Evolutionary conservation across 768 basidiomycete genomes (phyloP), one percentile per base, ranked within the genome.

Genomic region (Termitomyces sp.): DNA sequence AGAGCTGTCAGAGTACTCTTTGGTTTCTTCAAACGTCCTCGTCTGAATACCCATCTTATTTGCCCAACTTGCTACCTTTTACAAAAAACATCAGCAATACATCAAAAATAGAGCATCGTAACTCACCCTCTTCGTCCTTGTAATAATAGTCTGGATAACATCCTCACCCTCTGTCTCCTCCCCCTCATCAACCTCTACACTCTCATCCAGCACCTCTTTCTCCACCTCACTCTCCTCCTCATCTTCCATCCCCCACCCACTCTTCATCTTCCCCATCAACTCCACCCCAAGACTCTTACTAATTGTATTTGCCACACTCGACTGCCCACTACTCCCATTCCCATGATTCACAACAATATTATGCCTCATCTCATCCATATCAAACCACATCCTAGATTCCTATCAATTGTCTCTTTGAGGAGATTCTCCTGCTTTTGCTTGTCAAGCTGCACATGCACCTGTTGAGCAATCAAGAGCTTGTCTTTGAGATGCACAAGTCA

Each of bases 391-490:
- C n/a, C n/a, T 44, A 92, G 82, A 66, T 96, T 93, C n/a, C n/a
- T n/a, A n/a, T n/a, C n/a, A 61, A 98, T 97, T 1, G 94, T 96
- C 76, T 97, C 95, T 67, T 95, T 96, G 56, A 97, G 77, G 61
- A 95, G 67, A 63, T 97, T 98, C 76, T 95, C 92, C 63, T 92
- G 91, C 73, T 96, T 96, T 75, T 98, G 94, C 61, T 89, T 86
- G 54, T 95, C 91, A 32, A 97, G 78, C 55, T 84, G 80, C 0
- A 76, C 79, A 50, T 91, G 86, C 0, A 88, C 85, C 60, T 84
- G 80, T 50, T 86, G 83, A 6, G 91, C 89, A 25, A 80, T 63
- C 5, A 68, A 66, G 2, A 98, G 77, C 53, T 95, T 92, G 7
- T 72, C 61, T 61, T 94, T 88, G n/a, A 96, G 80, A 11, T 29